Evolutionary conservation across 2,329 filamentous ascomycete genomes (phyloP), one percentile per base, ranked within the genome.

Genomic region (Didymella keratinophila): DNA sequence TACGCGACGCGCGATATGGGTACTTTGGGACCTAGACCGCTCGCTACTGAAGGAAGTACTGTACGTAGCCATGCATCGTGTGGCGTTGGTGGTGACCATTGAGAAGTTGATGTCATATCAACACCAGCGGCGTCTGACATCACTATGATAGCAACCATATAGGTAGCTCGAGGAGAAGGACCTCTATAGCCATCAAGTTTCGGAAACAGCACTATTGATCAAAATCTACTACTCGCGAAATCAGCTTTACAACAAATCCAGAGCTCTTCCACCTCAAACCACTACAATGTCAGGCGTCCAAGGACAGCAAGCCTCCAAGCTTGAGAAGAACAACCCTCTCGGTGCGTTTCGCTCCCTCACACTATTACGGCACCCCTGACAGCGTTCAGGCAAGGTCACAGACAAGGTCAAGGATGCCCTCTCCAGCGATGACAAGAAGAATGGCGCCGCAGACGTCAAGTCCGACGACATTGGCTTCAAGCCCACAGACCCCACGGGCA

Each of bases 401-500:
- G 46, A 56, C 39, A 56, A 56, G 21, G 46, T 56, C 21, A 56
- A 55, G 45, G 21, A 42, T 12, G 23, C 14, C 5, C 27, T 55
- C 16, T 49, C 37, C 2, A 36, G 52, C 28, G 45, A 44, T 2
- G 39, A 55, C 37, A 49, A 36, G 16, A 44, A 36, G 11, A 39
- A n/a, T 37, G 28, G 36, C 34, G 11, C 9, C 4, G 28, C 52
- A 11, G 20, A 50, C 37, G 30, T 49, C n/a, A 44, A 50, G 45
- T 56, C 45, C 30, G 52, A 56, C 39, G 39, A 44, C 30, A 56
- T 56, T 28, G 49, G 49, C 53, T 51, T 51, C 46, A 50, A 51
- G 41, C 53, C 53, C 18, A 56, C 46, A 12, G 46, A 50, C 23
- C 30, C 45, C 6, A 49, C 21, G 2, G 46, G 32, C 46, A 51